A percentile compares a stretch with the other conserved stretches of the same genome.
phyloP scores from a whole-genome alignment of 345 rosid species.

The Chamaenerion angustifolium region DNA sequence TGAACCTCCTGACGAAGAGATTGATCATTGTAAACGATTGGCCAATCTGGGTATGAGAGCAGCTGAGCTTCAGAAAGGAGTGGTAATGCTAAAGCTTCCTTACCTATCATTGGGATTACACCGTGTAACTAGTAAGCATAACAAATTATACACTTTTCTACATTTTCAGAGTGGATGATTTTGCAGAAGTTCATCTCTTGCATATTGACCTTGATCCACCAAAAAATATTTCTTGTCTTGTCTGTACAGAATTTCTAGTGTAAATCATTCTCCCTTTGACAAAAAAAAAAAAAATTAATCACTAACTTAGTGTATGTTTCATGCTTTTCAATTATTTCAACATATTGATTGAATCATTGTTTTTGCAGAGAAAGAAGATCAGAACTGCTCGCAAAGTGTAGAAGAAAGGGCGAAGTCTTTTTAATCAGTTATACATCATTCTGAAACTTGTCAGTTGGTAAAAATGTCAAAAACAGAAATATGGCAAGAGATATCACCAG shows the following conservation, averaged over 20 bases:
- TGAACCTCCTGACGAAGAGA: conserved; percentile 92
- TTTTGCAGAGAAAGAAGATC: conserved; percentile 66
- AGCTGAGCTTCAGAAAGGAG: conserved; percentile 76
- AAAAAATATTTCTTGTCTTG: no score
- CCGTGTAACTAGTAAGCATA: no score
- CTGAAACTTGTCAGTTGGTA: conserved; percentile 84
- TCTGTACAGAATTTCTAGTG: no score
- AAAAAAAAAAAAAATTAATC: no score
- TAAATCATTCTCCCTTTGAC: no score
- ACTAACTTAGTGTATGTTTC: no score
- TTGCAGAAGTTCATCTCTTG: no score
- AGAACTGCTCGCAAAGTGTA: conserved; percentile 77
- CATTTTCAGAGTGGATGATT: no score
- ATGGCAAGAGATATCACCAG: conserved; percentile 53
- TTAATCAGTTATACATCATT: conserved; percentile 84
- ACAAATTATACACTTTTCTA: no score
- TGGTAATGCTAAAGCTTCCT: conserved; percentile 34
- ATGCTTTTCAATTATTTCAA: not conserved
- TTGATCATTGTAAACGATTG: conserved; percentile 85
- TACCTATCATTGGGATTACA: no score
- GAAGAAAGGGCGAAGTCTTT: conserved; percentile 81
- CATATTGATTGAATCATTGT: conserved; percentile 11
- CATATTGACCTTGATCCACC: no score
- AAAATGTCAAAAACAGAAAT: conserved; percentile 57
- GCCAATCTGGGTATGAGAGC: conserved; percentile 86